Base-by-base conservation (phyloP, 2,329 filamentous ascomycete species). In the Ascochyta lentis region DNA sequence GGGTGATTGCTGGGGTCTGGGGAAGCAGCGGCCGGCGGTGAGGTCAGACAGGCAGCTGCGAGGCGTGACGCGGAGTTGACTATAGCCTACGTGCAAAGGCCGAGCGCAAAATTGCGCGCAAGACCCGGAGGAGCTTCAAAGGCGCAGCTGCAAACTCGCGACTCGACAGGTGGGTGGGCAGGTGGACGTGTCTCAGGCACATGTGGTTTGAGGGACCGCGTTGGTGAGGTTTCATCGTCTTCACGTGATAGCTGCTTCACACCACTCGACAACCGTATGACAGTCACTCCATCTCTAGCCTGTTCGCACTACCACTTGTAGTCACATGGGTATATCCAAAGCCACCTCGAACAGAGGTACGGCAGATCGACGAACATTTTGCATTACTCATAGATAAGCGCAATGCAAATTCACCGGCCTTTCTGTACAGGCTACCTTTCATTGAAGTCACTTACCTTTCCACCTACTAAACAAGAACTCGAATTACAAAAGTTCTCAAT, bases 11-110 rank as follows among this genome's bases (percentile, higher is more conserved):
- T 54, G 31, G 44, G 45, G 26, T 47, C 43, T 56, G 54, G 54
- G 54, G 54, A 56, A 56, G 54, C 37, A 47, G 48, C 54, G 48
- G 38, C 54, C 38, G 19, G 54, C 43, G 48, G 48, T 55, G 41
- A 55, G 53, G 53, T 55, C 46, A 50, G 46, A 19, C 41, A 37
- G 23, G 41, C 42, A 42, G 35, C 34, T 41, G 41, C 52, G 10
- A 23, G 29, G 22, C 10, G 29, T 31, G 29, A 31, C 29, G 29
- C 12, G 27, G 10, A 4, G 27, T 29, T 49, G 23, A 41, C 42
- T 37, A 19, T 31, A 41, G 29, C 37, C 15, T 35, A 34, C 35
- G 34, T 29, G 40, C 5, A 13, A 50, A 41, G 52, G 52, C 47
- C 47, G 12, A 47, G 53, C 53, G 47, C 53, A 55, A 55, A 41